Base-by-base conservation (phyloP, 768 basidiomycete genomes). In the Leccinum variicolor region DNA sequence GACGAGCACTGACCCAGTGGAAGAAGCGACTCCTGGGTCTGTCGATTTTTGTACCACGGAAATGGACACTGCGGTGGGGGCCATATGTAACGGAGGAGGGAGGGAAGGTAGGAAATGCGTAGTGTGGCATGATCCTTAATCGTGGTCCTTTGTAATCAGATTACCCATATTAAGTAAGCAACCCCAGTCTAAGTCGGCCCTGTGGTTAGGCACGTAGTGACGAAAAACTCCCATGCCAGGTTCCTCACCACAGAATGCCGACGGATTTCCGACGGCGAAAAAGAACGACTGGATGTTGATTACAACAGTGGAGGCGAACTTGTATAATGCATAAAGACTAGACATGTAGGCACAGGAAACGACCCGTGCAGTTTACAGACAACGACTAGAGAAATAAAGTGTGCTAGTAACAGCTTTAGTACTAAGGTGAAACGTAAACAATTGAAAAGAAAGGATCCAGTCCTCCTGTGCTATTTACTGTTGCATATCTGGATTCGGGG, bases 1-100 rank as follows among this genome's bases (percentile, higher is more conserved):
- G 53, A 82, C 88, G 51, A 94, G 79, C 7, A 83, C 83, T 46
- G 79, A 71, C 14, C 82, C 84, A 65, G 81, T 67, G 19, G 58
- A 55, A 26, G 31, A 25, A 49, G 63, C 58, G 29, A 70, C 70
- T 15, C 68, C 70, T 1, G 36, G 8, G 64, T 66, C 63, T 57
- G 64, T 62, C 53, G 65, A 52, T 25, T 61, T 62, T 29, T 51
- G 56, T 54, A 49, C 58, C 25, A 63, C 56, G 29, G 61, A 36
- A 48, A 57, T 55, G 25, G 70, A 57, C 26, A 59, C 49, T 56
- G 61, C 85, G 39, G 81, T 80, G 41, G 88, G 86, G 50, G 86
- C 78, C 87, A 90, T 90, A 33, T 34, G 29, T 56, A 25, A 34
- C 26, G 41, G 46, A 21, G 17, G 17, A 17, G 23, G 29, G 34